These are phyloP conservation scores for Cruciata laevipes DNA, from an alignment of 257 asterid genomes.

Conservation along the genomic window DNA sequence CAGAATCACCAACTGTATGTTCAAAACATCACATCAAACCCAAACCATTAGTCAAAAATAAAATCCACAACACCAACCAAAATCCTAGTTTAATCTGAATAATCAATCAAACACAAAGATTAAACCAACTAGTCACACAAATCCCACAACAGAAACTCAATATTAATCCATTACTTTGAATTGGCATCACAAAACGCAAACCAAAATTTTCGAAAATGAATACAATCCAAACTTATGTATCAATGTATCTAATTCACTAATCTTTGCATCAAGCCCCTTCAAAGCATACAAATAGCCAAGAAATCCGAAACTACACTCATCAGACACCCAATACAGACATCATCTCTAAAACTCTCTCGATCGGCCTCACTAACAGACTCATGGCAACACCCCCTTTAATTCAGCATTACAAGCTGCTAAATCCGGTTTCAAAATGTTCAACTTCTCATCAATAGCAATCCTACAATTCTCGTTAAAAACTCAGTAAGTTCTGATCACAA, in stretches of 20 bases:
- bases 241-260: slow-evolving; percentile 54
- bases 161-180: no score
- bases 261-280: slow-evolving; percentile 59
- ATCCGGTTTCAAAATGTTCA: slow-evolving; percentile 63
- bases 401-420: slow-evolving; percentile 83
- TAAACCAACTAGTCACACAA: no score
- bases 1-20: slow-evolving; percentile 55
- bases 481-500: slow-evolving; percentile 54
- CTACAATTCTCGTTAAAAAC: slow-evolving; percentile 74
- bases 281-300: slow-evolving; percentile 78
- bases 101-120: no score
- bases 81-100: neutral
- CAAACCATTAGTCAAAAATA: neutral
- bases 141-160: no score
- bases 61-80: neutral
- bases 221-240: slow-evolving; percentile 50
- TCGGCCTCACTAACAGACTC: slow-evolving; percentile 70
- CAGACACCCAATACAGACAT: slow-evolving; percentile 78
- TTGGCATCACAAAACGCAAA: no score
- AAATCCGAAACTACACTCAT: slow-evolving; percentile 55
- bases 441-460: slow-evolving; percentile 61
- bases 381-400: slow-evolving; percentile 60
- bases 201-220: no score
- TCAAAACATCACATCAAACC: slow-evolving; percentile 6
- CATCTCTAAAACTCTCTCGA: slow-evolving; percentile 57